These are phyloP conservation scores for Aspergillus sp. DNA, from an alignment of 2,329 filamentous ascomycete genomes.

Conservation along the genomic window DNA sequence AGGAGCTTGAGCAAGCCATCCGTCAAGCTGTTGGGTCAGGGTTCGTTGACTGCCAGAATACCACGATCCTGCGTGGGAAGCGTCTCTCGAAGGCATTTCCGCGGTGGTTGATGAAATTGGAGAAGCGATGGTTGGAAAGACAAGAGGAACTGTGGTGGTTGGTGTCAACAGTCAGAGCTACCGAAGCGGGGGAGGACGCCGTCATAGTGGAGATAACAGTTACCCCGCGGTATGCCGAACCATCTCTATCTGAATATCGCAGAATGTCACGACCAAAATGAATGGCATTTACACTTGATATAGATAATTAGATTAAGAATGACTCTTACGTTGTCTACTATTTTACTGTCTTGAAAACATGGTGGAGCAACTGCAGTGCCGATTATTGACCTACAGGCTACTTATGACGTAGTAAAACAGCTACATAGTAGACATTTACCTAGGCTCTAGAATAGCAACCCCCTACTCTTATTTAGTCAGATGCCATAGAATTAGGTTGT, in stretches of 20 bases:
- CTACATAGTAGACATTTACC: too few relatives aligned
- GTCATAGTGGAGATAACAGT: constrained; percentile 20
- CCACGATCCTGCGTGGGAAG: constrained; percentile 83
- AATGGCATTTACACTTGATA: too few relatives aligned
- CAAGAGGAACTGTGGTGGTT: neutral
- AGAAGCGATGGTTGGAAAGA: neutral
- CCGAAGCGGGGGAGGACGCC: constrained; percentile 23
- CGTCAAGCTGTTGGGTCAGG: constrained; percentile 67
- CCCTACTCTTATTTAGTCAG: too few relatives aligned
- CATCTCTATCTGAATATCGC: neutral
- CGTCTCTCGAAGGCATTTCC: constrained; percentile 44
- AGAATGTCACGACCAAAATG: neutral
- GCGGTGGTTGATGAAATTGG: neutral
- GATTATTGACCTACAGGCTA: too few relatives aligned
- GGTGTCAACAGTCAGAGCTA: constrained; percentile 2
- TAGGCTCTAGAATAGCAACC: too few relatives aligned
- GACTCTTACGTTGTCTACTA: too few relatives aligned
- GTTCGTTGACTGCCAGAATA: constrained; percentile 60
- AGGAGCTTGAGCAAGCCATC: constrained; percentile 70
- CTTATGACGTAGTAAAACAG: too few relatives aligned
- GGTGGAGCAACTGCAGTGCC: too few relatives aligned
- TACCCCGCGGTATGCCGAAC: constrained; percentile 13
- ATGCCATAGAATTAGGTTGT: too few relatives aligned
- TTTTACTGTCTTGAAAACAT: too few relatives aligned
- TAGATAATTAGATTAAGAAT: too few relatives aligned